Evolutionary conservation across 805 yeast genomes (phyloP).

Genomic region (Candida peoriensis): DNA sequence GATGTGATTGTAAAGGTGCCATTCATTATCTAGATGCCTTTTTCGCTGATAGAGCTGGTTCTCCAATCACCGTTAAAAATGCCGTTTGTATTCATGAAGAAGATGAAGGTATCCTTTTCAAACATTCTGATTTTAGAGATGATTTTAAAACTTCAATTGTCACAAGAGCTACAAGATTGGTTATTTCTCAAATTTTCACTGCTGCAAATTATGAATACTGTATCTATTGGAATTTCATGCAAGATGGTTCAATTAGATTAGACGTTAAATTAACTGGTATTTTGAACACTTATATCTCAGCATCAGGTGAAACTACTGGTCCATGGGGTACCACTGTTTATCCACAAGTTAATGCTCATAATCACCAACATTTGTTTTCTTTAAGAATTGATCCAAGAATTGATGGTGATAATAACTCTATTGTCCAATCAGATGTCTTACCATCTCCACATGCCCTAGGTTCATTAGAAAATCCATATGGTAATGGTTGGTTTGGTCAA

Average conservation of each 20-base stretch:
- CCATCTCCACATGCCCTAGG: conserved; percentile 58
- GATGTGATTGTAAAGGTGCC: conserved; percentile 84
- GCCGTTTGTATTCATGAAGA: conserved; percentile 85
- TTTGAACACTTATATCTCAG: conserved; percentile 64
- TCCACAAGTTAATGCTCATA: conserved; percentile 79
- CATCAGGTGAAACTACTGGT: conserved; percentile 59
- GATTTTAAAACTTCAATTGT: conserved; percentile 68
- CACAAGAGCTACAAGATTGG: conserved; percentile 69
- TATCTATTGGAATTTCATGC: conserved; percentile 77
- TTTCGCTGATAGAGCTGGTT: conserved; percentile 63
- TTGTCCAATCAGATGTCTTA: conserved; percentile 60
- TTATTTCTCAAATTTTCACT: conserved; percentile 77
- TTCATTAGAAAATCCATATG: conserved; percentile 66
- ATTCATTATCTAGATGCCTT: conserved; percentile 82
- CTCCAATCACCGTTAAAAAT: conserved; percentile 64
- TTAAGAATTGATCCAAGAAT: conserved; percentile 75
- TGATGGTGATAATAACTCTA: conserved; percentile 77
- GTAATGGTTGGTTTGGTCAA: conserved; percentile 69
- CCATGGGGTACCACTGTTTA: conserved; percentile 81
- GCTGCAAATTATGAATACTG: conserved; percentile 87
- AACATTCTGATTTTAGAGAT: conserved; percentile 84
- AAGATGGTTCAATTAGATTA: conserved; percentile 77
- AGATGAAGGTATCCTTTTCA: conserved; percentile 74
- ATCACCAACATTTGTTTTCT: conserved; percentile 80
- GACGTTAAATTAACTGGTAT: conserved; percentile 81